Percentiles rank a stretch among this genome's conserved stretches.
phyloP scores from a whole-genome alignment of 2,329 filamentous ascomycete genomes.

The Beauveria brongniartii region DNA sequence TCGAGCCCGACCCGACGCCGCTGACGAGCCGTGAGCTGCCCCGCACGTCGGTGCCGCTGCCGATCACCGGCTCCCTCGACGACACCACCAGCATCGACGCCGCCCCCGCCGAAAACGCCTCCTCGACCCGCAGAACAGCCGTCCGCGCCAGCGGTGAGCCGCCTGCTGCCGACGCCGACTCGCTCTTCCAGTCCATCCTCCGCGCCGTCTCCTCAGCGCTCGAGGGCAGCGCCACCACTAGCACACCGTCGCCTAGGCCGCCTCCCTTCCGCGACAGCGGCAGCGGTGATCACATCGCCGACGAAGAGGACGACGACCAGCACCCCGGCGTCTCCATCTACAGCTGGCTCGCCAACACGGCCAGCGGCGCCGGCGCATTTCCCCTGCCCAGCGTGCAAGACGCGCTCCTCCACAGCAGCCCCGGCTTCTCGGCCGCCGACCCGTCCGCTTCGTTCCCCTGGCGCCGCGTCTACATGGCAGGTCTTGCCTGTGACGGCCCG shows the following conservation, averaged over 20 bases:
- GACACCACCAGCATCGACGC: conserved; percentile 1
- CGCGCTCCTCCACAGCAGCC: conserved; percentile 36
- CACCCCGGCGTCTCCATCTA: conserved; percentile 30
- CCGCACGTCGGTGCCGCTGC: neutral
- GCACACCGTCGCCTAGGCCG: neutral
- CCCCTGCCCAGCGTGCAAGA: conserved; percentile 60
- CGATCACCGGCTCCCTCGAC: neutral
- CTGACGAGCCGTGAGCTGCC: conserved; percentile 6
- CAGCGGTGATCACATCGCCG: conserved; percentile 16
- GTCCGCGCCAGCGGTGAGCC: conserved; percentile 11
- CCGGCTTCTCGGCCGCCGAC: conserved; percentile 31
- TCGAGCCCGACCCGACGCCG: conserved; percentile 15
- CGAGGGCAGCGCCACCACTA: conserved; percentile 3
- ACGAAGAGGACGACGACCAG: conserved; percentile 19
- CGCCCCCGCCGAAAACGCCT: conserved; percentile 10
- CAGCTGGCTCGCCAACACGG: conserved; percentile 45
- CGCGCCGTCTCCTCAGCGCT: conserved; percentile 39
- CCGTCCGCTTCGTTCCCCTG: conserved; percentile 49
- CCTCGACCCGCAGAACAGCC: neutral
- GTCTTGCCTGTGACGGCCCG: conserved; percentile 54
- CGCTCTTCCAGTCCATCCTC: conserved; percentile 38
- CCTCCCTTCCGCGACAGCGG: conserved; percentile 18
- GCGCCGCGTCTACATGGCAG: conserved; percentile 63
- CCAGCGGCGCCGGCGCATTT: conserved; percentile 51
- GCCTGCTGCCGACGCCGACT: conserved; percentile 16